Base-by-base conservation (phyloP, 371 early-diverging fungal species). In the Mucor circinelloides region DNA sequence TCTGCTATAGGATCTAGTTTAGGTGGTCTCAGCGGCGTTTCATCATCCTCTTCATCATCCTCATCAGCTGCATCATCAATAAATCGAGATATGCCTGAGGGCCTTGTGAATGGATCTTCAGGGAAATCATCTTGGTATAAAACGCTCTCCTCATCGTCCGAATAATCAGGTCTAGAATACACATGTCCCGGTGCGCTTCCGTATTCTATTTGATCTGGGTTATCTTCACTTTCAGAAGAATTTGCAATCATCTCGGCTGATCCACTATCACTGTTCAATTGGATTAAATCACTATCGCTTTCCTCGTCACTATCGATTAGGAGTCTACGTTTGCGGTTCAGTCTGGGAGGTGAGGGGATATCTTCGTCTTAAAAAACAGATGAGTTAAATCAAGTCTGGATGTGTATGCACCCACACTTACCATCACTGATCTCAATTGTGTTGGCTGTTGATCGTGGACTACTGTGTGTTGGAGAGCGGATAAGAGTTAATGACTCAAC, bases 51-150 rank as follows among this genome's bases (percentile, higher is more conserved):
- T 25, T 56, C 64, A 9, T 40, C 42, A 1, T 64, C 64, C 10
- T 64, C 64, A 3, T 19, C 40, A 6, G 64, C 64, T 31, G 19
- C 40, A 56, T 64, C 64, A 13, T 64, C 64, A 21, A 64, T 56
- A 6, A 52, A 52, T 52, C 52, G 52, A 10, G n/a, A 57, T 19
- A 25, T 3, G 13, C 17, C 15, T 36, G 44, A 40, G 2, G 30
- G 19, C 12, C 52, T 52, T 52, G 52, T 27, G 10, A 56, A 56
- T 19, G 40, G 56, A 19, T 56, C 56, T 12, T 64, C 64, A 34
- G 62, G 34, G 31, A 32, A 62, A 15, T 52, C 52, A 13, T 52
- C 52, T 3, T 52, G 13, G 15, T 52, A 9, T 3, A 7, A 46
- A 46, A 19, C 21, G 21, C 46, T 19, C 0, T 21, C 19, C 10